phyloP scores from a whole-genome alignment of 1,139 yeast species.

The Suhomyces yuchorum region DNA sequence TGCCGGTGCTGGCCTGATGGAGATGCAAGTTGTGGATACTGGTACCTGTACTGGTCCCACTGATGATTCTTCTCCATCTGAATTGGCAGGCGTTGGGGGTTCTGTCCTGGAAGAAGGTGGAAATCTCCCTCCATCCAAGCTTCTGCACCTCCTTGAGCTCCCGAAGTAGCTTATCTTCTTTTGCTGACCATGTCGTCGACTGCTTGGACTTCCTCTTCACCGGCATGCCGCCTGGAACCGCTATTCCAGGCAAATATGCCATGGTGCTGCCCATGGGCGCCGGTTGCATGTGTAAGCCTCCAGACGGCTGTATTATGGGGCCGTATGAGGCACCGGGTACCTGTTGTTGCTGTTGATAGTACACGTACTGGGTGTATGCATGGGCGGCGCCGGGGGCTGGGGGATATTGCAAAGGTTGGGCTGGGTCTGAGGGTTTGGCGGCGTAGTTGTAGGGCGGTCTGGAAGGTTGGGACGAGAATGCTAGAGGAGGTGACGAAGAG shows the following conservation, averaged over 20 bases:
- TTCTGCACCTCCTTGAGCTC: slow-evolving; percentile 45
- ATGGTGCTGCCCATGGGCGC: slow-evolving; percentile 2
- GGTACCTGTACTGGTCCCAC: slow-evolving; percentile 25
- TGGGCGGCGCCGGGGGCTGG: slow-evolving; percentile 2
- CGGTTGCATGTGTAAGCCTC: slow-evolving; percentile 2
- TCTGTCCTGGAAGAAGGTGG: slow-evolving; percentile 44
- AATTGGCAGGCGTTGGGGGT: slow-evolving; percentile 53
- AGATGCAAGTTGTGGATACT: slow-evolving; percentile 10
- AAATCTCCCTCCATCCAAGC: slow-evolving; percentile 50
- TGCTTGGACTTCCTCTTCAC: slow-evolving; percentile 30
- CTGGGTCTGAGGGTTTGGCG: slow-evolving; percentile 2
- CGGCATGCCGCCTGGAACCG: slow-evolving; percentile 9
- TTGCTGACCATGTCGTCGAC: slow-evolving; percentile 43
- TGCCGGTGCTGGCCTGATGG: slow-evolving; percentile 14
- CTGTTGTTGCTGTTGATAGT: slow-evolving; percentile 14
- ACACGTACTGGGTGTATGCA: slow-evolving; percentile 9
- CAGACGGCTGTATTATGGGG: slow-evolving; percentile 2
- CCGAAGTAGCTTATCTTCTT: slow-evolving; percentile 40
- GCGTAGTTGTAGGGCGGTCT: slow-evolving; percentile 8
- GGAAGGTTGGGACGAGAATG: slow-evolving; percentile 3
- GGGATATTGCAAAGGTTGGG: slow-evolving; percentile 3
- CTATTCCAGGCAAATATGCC: slow-evolving; percentile 11
- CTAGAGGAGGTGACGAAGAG: slow-evolving; percentile 7
- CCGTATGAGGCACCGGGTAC: slow-evolving; percentile 1
- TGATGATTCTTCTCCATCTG: slow-evolving; percentile 48